Percentiles rank a stretch among this genome's conserved stretches.
Evolutionary conservation across 179 eudicot genomes (phyloP).

Genomic region (Vitellaria paradoxa): DNA sequence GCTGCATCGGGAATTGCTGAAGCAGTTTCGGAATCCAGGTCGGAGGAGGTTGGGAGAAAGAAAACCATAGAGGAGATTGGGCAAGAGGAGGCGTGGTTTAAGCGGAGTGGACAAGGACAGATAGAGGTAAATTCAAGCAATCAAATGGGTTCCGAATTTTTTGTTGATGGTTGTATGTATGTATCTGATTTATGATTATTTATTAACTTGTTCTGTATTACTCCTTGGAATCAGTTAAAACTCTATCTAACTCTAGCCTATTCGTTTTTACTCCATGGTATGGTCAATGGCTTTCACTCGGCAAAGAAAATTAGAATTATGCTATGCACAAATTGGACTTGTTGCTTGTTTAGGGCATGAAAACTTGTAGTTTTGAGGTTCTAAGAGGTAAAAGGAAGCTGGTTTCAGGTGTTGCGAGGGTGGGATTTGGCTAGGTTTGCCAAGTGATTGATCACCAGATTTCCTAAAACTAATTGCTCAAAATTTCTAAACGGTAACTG

Average conservation of each 20-base stretch:
- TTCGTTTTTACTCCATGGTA: neutral
- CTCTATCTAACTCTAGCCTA: neutral
- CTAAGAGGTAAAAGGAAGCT: neutral
- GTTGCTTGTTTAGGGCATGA: neutral
- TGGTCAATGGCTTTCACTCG: too few relatives aligned
- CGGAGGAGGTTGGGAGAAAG: conserved; percentile 34
- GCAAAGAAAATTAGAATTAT: too few relatives aligned
- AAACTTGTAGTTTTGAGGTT: neutral
- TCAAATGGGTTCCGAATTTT: too few relatives aligned
- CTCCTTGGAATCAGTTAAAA: neutral
- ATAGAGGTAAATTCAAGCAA: conserved; percentile 44
- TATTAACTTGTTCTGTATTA: neutral
- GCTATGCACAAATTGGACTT: neutral
- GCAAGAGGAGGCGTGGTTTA: conserved; percentile 98
- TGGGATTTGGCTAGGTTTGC: conserved; percentile 1
- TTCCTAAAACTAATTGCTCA: neutral
- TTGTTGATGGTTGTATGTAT: too few relatives aligned
- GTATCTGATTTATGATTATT: too few relatives aligned
- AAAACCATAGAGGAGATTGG: conserved; percentile 88
- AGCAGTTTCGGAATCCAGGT: conserved; percentile 10
- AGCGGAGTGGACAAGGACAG: conserved; percentile 36
- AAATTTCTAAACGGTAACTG: neutral
- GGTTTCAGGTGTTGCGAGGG: neutral
- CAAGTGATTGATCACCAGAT: neutral
- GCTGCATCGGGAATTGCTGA: conserved; percentile 20